A percentile compares a stretch with the other conserved stretches of the same genome.
Conservation (phyloP, 495 filamentous ascomycete species). For the Pyrenula massariospora region DNA sequence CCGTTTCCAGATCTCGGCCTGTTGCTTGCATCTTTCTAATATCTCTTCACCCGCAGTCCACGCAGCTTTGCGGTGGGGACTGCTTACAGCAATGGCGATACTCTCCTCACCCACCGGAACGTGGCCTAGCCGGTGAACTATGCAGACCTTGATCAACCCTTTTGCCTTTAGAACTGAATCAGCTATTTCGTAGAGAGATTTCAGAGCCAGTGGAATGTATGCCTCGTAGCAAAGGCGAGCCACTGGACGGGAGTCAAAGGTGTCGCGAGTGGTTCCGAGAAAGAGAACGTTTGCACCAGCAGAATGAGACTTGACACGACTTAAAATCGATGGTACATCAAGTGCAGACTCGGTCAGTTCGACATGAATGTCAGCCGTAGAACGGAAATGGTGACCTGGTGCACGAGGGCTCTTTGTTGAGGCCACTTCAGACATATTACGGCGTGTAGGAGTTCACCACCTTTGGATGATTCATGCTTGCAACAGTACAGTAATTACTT, state of each 20-base stretch:
- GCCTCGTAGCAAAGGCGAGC: constrained; percentile 67
- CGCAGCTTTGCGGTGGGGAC: constrained; percentile 75
- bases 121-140: constrained; percentile 75
- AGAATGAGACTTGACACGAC: constrained; percentile 60
- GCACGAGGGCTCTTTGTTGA: neutral
- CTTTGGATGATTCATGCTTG: no score
- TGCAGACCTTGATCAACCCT: constrained; percentile 54
- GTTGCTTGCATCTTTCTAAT: constrained; percentile 74
- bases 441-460: neutral
- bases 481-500: no score
- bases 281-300: constrained; percentile 89
- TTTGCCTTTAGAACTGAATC: constrained; percentile 43
- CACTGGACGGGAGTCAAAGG: constrained; percentile 65
- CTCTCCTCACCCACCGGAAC: constrained; percentile 87
- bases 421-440: neutral
- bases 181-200: constrained; percentile 63
- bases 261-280: constrained; percentile 77
- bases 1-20: constrained; percentile 89
- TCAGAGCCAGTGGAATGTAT: constrained; percentile 67
- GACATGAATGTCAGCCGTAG: neutral
- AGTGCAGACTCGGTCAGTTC: neutral
- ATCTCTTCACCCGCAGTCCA: constrained; percentile 87
- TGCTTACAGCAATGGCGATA: constrained; percentile 78
- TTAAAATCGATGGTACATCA: constrained; percentile 21
- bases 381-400: neutral